phyloP scores from a whole-genome alignment of 2,329 filamentous ascomycete species.

The Pseudogymnoascus pannorum region DNA sequence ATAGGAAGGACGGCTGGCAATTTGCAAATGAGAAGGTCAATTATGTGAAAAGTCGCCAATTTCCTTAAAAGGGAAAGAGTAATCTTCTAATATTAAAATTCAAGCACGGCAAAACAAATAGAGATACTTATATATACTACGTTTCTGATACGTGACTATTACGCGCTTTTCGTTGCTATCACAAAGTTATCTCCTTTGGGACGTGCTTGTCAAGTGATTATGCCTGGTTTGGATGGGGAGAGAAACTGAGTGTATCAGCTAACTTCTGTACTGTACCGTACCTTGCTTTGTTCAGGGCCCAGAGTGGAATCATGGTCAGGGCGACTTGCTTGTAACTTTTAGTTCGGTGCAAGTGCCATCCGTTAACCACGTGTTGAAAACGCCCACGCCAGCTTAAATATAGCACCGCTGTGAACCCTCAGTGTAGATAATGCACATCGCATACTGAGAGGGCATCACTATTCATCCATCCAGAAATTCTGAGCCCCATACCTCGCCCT shows the following conservation, averaged over 20 bases:
- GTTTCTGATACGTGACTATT: too few relatives aligned
- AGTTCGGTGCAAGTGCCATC: background rate
- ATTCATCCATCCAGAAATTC: background rate
- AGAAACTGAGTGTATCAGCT: background rate
- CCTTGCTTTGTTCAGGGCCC: background rate
- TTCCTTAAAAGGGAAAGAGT: background rate
- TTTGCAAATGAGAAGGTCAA: background rate
- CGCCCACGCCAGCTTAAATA: background rate
- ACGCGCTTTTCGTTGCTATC: too few relatives aligned
- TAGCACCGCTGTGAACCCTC: background rate
- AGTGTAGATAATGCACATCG: background rate
- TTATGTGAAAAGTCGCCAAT: background rate
- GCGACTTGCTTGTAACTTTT: background rate
- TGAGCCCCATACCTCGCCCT: background rate
- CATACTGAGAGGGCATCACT: background rate
- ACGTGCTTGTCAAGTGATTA: too few relatives aligned
- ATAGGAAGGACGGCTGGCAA: background rate
- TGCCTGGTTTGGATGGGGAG: background rate
- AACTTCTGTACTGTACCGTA: too few relatives aligned
- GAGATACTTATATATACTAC: too few relatives aligned
- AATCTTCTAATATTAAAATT: too few relatives aligned
- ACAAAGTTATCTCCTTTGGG: too few relatives aligned
- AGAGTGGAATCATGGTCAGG: background rate
- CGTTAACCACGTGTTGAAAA: background rate
- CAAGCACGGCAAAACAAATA: too few relatives aligned